Base-by-base conservation (phyloP, 441 rosid species). In the Heliophila coronopifolia region DNA sequence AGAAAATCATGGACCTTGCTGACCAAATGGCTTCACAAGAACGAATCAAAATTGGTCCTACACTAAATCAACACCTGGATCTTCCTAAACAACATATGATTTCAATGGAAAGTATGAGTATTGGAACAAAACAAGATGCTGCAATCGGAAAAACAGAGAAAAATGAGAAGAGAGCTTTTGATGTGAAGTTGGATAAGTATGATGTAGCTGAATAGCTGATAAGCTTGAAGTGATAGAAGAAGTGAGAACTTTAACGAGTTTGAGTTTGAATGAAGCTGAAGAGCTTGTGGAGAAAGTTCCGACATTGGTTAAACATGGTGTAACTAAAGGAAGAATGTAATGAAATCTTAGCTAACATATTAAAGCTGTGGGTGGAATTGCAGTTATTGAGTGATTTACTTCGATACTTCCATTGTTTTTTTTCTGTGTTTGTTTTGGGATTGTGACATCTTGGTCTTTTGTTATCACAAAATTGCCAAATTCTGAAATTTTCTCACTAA, bases 141-240 rank as follows among this genome's bases (percentile, higher is more conserved):
- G 78, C 70, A 60, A 35, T 72, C 0, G 70, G 61, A 38, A 60
- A 58, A 54, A 65, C 42, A 9, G 84, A 75, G 65, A 73, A 68
- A 63, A 79, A 49, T 14, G 95, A 81, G 73, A 86, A 84, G 79
- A 79, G 78, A 1, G 68, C 69, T 9, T 86, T 86, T 16, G 86
- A 83, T 59, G 73, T 86, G 56, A 83, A 78, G 68, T 33, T 85
- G 68, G 95, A 85, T 70, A 83, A 78, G 69, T 80, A 68, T 44
- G 86, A 85, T 6, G 58, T 82, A 1, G 59, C 83, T 13, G 50
- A 78, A n/a, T n/a, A n/a, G n/a, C n/a, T n/a, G n/a, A n/a, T 2
- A 85, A 82, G 66, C 65, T 85, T 51, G 79, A 85, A 59, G 81
- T 85, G 50, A 78, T 85, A 14, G 82, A 84, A 63, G 94, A 84